A percentile compares a stretch with the other conserved stretches of the same genome.
Evolutionary conservation across 1,284 basidiomycete species (phyloP).

Genomic region (Leccinum pseudoinsigne): DNA sequence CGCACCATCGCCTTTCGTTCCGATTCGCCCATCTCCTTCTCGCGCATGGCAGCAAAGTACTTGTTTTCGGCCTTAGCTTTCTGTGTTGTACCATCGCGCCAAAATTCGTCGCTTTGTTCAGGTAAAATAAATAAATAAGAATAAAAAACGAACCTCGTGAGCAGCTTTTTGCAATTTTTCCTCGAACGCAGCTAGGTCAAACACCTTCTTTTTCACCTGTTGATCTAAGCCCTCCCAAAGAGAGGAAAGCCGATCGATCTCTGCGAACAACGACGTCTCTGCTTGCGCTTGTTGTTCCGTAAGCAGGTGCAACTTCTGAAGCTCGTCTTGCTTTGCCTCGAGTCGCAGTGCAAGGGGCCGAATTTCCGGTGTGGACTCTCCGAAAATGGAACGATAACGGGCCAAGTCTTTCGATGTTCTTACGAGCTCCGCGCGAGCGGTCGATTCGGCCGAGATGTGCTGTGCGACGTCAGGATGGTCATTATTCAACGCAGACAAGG

Average conservation of each 20-base stretch:
- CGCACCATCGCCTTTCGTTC: constrained; percentile 72
- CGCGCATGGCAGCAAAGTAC: constrained; percentile 89
- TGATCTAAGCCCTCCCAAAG: constrained; percentile 89
- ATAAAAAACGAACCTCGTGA: constrained; percentile 55
- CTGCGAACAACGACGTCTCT: constrained; percentile 78
- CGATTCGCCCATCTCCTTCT: constrained; percentile 80
- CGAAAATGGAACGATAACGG: constrained; percentile 64
- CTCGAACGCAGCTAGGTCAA: constrained; percentile 78
- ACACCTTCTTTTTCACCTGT: constrained; percentile 83
- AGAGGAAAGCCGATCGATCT: constrained; percentile 84
- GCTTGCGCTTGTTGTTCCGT: constrained; percentile 59
- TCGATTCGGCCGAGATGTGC: constrained; percentile 51
- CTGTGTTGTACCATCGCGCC: constrained; percentile 33
- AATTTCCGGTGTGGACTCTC: constrained; percentile 54
- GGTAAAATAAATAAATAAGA: not conserved
- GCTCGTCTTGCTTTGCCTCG: constrained; percentile 62
- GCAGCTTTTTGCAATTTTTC: constrained; percentile 65
- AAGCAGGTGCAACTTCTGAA: constrained; percentile 56
- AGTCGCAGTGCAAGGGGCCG: constrained; percentile 54
- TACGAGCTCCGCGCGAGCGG: constrained; percentile 52
- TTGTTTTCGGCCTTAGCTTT: constrained; percentile 96
- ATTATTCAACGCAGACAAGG: constrained; percentile 43
- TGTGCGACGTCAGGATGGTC: constrained; percentile 50
- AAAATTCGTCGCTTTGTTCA: not conserved
- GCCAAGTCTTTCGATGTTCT: constrained; percentile 49